Conservation (phyloP, 2,329 filamentous ascomycete genomes). For the Cryphonectria carpinicola region DNA sequence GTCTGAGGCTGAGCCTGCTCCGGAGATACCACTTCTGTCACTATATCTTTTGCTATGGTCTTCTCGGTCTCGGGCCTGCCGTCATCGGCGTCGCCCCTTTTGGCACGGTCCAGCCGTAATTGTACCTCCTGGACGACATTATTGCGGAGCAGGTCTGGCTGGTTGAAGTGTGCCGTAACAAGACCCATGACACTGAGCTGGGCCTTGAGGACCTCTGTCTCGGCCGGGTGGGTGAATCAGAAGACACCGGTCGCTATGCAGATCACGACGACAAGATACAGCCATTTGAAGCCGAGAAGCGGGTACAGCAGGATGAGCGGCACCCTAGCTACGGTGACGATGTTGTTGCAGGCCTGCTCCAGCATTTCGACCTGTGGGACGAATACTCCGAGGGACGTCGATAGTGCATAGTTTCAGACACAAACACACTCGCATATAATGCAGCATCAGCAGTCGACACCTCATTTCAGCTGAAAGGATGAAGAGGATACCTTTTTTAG, state of each 20-base stretch:
- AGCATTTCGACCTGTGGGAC: not conserved
- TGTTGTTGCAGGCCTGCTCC: conserved; percentile 9
- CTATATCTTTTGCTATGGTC: not conserved
- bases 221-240: conserved; percentile 11
- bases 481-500: too few species aligned
- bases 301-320: not conserved
- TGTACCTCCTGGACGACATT: not conserved
- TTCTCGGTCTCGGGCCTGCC: not conserved
- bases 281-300: conserved; percentile 1
- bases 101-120: not conserved
- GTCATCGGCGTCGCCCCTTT: not conserved
- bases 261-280: conserved; percentile 12
- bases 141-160: not conserved
- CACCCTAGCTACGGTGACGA: not conserved
- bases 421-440: too few species aligned
- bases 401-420: not conserved
- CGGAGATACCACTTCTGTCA: not conserved
- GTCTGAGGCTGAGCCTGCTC: not conserved
- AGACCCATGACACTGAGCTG: conserved; percentile 12
- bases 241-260: conserved; percentile 4
- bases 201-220: conserved; percentile 5
- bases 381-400: not conserved
- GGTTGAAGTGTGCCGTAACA: not conserved
- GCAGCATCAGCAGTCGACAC: too few species aligned
- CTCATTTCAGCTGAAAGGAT: too few species aligned